Conservation (phyloP, 345 rosid species). For the Turritis glabra region DNA sequence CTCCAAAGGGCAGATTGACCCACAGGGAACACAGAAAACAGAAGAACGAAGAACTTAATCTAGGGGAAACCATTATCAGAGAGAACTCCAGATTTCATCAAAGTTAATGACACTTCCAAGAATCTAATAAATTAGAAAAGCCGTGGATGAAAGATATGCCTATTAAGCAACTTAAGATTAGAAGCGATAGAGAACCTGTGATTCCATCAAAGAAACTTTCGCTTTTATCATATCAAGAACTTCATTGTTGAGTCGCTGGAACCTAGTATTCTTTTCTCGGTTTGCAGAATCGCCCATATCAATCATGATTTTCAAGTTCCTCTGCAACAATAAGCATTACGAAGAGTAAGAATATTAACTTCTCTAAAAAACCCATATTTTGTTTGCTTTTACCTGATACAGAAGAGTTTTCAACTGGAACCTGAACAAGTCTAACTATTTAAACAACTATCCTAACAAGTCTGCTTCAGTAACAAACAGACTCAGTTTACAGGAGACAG, state of each 20-base stretch:
- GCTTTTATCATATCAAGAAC: constrained; percentile 74
- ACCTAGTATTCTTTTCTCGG: constrained; percentile 79
- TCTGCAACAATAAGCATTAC: constrained; percentile 47
- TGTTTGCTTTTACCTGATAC: not conserved
- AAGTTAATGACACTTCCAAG: not conserved
- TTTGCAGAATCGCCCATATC: constrained; percentile 65
- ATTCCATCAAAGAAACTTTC: constrained; percentile 33
- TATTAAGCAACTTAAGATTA: not conserved
- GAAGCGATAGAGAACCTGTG: constrained; percentile 31
- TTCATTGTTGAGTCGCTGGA: constrained; percentile 80
- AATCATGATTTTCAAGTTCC: constrained; percentile 87
- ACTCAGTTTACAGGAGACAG: constrained; percentile 5
- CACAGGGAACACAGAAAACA: not conserved
- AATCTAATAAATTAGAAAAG: not conserved
- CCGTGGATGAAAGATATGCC: not conserved
- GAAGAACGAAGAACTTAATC: not conserved
- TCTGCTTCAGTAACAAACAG: not conserved
- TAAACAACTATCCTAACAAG: not conserved
- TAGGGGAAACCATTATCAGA: not conserved
- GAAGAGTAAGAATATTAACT: constrained; percentile 4
- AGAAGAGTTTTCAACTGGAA: not conserved
- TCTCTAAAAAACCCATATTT: constrained; percentile 1
- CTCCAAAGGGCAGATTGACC: constrained; percentile 4
- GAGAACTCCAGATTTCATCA: not conserved
- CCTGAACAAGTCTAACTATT: not conserved